Evolutionary conservation across 306 rosid species (phyloP), one percentile per base, ranked within the genome.

Genomic region (Corylus avellana): DNA sequence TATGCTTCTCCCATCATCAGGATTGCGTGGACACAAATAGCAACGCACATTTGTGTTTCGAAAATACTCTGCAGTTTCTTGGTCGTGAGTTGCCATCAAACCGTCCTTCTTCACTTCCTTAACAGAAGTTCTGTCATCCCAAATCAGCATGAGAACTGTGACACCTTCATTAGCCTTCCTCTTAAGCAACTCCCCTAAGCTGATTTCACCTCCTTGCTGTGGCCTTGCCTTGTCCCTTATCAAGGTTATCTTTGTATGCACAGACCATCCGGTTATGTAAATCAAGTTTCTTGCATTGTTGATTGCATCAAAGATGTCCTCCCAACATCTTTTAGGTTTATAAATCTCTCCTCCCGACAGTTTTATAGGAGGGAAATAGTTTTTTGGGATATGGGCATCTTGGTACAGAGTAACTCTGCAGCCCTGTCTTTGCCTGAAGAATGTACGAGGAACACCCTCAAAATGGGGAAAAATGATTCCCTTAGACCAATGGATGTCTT

Each of bases 261-360:
- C 78, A 51, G 98, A 91, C 99, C 97, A 95, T 5, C 99, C 94
- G 14, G 92, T 78, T 68, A 93, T 90, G 90, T 95, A 95, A 82
- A 95, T 79, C 18, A 95, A 76, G 78, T 82, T 25, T 51, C 75
- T 83, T 1, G 98, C 98, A 2, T 81, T 77, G 16, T 12, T 29
- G 53, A 95, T 88, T n/a, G 94, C 93, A 12, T 77, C 77, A 50
- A 84, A 89, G 57, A 93, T 88, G 54, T 90, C 98, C 79, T 90
- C 89, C 99, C 99, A 95, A 51, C 99, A 95, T 81, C 88, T 85
- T 4, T 59, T 39, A 39, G 80, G 88, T 48, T 77, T 8, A 79
- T 84, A 86, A 9, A 25, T 8, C 56, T 29, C 4, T 27, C 68
- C 86, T 3, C 55, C 64, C 2, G 88, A 39, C 18, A 82, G 5